These are phyloP conservation scores for Silybum marianum DNA, from an alignment of 129 eudicot genomes.

Conservation along the genomic window DNA sequence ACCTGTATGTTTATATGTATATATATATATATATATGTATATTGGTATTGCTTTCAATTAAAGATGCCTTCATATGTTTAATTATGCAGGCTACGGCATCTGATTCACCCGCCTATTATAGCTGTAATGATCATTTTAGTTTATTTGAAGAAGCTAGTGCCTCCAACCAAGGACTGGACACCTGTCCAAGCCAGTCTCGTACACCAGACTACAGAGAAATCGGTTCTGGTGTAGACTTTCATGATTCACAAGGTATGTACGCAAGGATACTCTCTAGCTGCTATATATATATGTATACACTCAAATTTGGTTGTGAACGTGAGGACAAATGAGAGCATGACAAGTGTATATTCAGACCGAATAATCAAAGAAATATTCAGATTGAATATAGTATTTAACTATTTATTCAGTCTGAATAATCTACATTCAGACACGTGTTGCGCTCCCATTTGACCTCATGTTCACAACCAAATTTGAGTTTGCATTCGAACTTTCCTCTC, in stretches of 20 bases:
- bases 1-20: background rate
- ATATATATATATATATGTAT: no score
- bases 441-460: no score
- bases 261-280: background rate
- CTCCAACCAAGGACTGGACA: slow-evolving; percentile 25
- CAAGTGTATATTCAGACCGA: no score
- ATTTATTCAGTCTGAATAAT: no score
- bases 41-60: background rate
- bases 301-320: no score
- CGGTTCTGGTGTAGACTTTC: slow-evolving; percentile 30
- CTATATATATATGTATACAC: no score
- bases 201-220: background rate
- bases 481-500: no score
- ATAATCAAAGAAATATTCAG: no score
- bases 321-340: no score
- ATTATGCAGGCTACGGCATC: slow-evolving; percentile 58
- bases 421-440: no score
- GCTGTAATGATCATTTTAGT: slow-evolving; percentile 63
- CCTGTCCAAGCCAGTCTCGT: slow-evolving; percentile 29
- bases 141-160: slow-evolving; percentile 24
- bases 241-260: slow-evolving; percentile 50
- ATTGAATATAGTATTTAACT: no score
- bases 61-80: background rate
- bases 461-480: no score
- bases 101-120: slow-evolving; percentile 57